phyloP scores from a whole-genome alignment of 768 basidiomycete species.

The Vararia minispora region DNA sequence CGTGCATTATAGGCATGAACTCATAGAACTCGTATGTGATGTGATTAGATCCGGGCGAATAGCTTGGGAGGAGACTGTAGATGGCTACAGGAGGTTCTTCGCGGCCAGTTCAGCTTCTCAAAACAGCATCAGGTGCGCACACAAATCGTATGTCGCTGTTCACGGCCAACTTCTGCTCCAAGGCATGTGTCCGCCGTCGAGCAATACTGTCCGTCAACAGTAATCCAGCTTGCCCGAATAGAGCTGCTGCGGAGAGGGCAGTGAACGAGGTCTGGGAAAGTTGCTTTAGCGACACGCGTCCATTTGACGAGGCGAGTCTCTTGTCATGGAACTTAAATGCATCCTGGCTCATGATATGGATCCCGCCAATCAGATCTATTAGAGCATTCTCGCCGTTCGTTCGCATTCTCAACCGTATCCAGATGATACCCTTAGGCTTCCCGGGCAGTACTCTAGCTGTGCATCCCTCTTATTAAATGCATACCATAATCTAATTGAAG shows the following conservation, averaged over 20 bases:
- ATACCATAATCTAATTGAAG: too few relatives aligned
- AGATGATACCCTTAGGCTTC: too few relatives aligned
- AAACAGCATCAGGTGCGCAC: slow-evolving; percentile 84
- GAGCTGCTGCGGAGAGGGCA: slow-evolving; percentile 69
- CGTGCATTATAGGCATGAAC: slow-evolving; percentile 1
- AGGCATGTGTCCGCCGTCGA: slow-evolving; percentile 87
- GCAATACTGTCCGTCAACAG: slow-evolving; percentile 72
- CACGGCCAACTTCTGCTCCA: not conserved
- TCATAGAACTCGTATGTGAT: slow-evolving; percentile 4
- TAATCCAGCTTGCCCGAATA: slow-evolving; percentile 72
- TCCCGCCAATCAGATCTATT: too few relatives aligned
- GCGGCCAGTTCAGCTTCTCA: slow-evolving; percentile 70
- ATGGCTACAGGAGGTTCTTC: slow-evolving; percentile 68
- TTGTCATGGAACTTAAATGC: too few relatives aligned
- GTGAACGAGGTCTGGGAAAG: slow-evolving; percentile 98
- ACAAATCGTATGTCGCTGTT: not conserved
- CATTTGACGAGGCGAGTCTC: slow-evolving; percentile 88
- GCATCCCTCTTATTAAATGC: too few relatives aligned
- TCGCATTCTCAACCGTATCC: too few relatives aligned
- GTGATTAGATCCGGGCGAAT: slow-evolving; percentile 80
- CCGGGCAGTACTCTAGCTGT: too few relatives aligned
- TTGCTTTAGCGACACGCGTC: slow-evolving; percentile 89
- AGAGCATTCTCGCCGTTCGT: too few relatives aligned
- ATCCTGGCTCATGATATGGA: too few relatives aligned
- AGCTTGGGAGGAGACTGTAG: slow-evolving; percentile 90